phyloP scores from a whole-genome alignment of 2,329 filamentous ascomycete species.

The Trichoderma simmonsii region DNA sequence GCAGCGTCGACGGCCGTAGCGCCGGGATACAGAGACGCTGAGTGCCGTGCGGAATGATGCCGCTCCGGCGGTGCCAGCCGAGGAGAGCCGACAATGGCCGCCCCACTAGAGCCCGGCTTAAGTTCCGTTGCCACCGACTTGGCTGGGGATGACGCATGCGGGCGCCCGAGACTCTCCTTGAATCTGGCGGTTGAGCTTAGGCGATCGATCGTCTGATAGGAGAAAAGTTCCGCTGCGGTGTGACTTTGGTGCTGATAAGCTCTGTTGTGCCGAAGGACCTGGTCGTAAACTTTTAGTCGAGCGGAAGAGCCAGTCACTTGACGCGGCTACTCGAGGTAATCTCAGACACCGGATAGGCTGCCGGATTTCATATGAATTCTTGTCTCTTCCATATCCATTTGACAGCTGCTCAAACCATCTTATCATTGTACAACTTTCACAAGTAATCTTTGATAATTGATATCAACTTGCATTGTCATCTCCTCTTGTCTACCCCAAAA shows the following conservation, averaged over 20 bases:
- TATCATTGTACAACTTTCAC: not conserved
- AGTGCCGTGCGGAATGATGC: constrained; percentile 24
- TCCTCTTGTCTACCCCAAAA: not conserved
- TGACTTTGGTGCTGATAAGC: not conserved
- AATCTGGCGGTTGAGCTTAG: not conserved
- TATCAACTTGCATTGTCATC: not conserved
- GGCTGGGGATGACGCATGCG: constrained; percentile 1
- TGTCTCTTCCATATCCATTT: not conserved
- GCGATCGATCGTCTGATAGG: constrained; percentile 6
- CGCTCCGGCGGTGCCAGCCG: constrained; percentile 36
- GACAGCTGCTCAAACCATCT: not conserved
- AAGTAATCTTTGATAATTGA: not conserved
- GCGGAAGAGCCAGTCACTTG: constrained; percentile 5
- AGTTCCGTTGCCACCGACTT: constrained; percentile 1
- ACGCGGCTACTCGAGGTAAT: constrained; percentile 10
- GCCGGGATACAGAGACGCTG: constrained; percentile 4
- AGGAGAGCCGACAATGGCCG: constrained; percentile 42
- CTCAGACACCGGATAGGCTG: not conserved
- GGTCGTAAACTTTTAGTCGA: not conserved
- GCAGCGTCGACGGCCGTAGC: constrained; percentile 8
- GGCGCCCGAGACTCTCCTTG: not conserved
- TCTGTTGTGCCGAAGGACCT: constrained; percentile 2
- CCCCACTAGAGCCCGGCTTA: constrained; percentile 18
- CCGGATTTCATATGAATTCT: not conserved
- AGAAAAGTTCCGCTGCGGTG: constrained; percentile 6